Conservation (phyloP, 768 basidiomycete genomes). For the Mycena vulgaris region DNA sequence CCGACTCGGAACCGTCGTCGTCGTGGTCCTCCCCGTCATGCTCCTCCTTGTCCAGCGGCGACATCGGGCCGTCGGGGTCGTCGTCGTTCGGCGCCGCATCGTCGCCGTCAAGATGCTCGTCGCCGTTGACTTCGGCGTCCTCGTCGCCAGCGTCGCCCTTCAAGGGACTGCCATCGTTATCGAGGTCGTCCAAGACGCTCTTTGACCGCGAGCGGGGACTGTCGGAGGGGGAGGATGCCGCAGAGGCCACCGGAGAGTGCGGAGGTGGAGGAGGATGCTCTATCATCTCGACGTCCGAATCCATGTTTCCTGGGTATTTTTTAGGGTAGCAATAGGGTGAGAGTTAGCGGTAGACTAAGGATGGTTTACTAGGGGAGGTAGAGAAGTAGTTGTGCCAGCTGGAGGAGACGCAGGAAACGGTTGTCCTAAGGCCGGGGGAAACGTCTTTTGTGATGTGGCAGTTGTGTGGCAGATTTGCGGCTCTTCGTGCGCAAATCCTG, state of each 20-base stretch:
- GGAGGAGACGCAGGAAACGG: no score
- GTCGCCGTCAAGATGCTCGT: neutral
- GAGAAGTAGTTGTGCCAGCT: no score
- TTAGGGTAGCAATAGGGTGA: neutral
- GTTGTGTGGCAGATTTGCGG: no score
- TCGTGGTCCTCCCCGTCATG: constrained; percentile 38
- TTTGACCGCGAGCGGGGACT: constrained; percentile 35
- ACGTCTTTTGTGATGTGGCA: neutral
- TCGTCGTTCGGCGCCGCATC: constrained; percentile 17
- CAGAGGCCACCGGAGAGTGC: neutral
- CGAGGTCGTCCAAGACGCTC: constrained; percentile 33
- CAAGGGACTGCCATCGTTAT: no score
- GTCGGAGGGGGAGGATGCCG: constrained; percentile 10
- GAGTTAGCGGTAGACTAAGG: neutral
- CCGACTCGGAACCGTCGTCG: constrained; percentile 32
- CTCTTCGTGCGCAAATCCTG: no score
- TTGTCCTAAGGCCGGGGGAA: no score
- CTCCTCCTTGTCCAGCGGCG: constrained; percentile 10
- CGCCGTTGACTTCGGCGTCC: neutral
- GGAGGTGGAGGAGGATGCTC: neutral
- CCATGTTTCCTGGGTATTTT: constrained; percentile 35
- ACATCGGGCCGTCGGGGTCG: constrained; percentile 26
- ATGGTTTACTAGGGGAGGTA: neutral
- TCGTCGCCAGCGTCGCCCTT: no score
- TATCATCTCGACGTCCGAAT: constrained; percentile 49